Evolutionary conservation across 2,329 filamentous ascomycete genomes (phyloP), one percentile per base, ranked within the genome.

Genomic region (Cyphellophora europaea): DNA sequence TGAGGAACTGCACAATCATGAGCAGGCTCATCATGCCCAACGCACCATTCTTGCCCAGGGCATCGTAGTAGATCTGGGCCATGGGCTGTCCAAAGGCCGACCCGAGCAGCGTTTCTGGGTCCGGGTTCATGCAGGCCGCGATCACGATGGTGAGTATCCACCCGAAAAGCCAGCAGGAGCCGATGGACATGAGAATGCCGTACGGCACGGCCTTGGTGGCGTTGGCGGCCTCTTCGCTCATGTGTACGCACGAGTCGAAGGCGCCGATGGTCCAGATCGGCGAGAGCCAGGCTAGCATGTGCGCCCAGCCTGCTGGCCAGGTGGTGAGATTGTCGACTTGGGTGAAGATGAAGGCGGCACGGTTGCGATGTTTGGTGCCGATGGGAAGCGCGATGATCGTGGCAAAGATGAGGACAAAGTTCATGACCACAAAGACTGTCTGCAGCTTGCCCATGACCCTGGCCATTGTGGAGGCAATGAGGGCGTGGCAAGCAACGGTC

Each of bases 221-320:
- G 53, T 79, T 74, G 28, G 67, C 57, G 0, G 74, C 73, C 50
- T 78, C 74, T 52, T 78, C 74, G 27, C 65, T 69, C 62, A 78
- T 74, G 44, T 76, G 69, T 5, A 58, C 69, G 36, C 71, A 75
- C 2, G 64, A 67, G 46, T 76, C 72, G 41, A 76, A 76, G 2
- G 61, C 65, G 1, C 58, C 59, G 29, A 71, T 70, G 1, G 72
- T 74, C 74, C 74, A 79, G 41, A 79, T 77, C 0, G 74, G 74
- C 18, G 62, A 65, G 13, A 79, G 57, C 71, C 73, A 78, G 0
- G 70, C 58, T 2, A 78, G 55, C 58, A 79, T 74, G 44, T 77
- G 78, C 0, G 69, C 58, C 67, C 71, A 74, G 1, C 69, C 68
- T 0, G 59, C 61, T 3, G 71, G 68, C 71, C 74, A 79, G 0